Evolutionary conservation across 2,329 filamentous ascomycete species (phyloP).

Genomic region (Epichloe glyceriae): DNA sequence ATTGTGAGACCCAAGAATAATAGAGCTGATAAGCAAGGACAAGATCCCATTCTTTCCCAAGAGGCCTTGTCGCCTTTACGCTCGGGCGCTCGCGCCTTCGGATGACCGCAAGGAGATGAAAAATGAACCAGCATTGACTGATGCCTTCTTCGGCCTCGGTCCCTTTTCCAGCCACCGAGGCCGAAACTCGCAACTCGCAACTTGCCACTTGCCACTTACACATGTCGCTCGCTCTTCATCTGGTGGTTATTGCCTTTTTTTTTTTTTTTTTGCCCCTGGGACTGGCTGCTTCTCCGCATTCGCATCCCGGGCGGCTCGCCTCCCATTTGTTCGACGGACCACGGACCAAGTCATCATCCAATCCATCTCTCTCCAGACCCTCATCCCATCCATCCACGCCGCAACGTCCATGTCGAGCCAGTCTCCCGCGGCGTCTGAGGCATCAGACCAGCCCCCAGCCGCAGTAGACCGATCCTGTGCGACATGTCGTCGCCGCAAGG

Average conservation of each 20-base stretch:
- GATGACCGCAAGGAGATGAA: background rate
- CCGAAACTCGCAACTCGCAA: background rate
- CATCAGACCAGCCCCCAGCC: background rate
- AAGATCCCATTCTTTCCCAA: too few species aligned
- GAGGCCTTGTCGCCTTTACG: background rate
- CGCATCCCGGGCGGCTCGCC: too few species aligned
- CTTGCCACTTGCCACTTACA: background rate
- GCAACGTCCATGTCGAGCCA: background rate
- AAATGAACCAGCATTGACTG: background rate
- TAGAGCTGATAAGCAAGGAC: too few species aligned
- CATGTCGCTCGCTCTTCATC: background rate
- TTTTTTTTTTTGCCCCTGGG: too few species aligned
- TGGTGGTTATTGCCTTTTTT: too few species aligned
- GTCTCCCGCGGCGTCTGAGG: background rate
- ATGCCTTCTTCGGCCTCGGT: background rate
- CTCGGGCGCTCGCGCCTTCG: background rate
- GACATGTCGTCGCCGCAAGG: slow-evolving; percentile 40
- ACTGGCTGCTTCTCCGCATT: too few species aligned
- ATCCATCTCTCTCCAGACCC: too few species aligned
- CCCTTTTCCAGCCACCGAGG: background rate
- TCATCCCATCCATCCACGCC: too few species aligned
- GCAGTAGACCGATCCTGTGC: slow-evolving; percentile 22
- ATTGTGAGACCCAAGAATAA: too few species aligned
- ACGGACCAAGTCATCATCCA: too few species aligned
- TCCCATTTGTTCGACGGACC: too few species aligned